These are phyloP conservation scores for Cordyceps cateniannulata DNA, from an alignment of 2,329 filamentous ascomycete genomes.

Conservation along the genomic window DNA sequence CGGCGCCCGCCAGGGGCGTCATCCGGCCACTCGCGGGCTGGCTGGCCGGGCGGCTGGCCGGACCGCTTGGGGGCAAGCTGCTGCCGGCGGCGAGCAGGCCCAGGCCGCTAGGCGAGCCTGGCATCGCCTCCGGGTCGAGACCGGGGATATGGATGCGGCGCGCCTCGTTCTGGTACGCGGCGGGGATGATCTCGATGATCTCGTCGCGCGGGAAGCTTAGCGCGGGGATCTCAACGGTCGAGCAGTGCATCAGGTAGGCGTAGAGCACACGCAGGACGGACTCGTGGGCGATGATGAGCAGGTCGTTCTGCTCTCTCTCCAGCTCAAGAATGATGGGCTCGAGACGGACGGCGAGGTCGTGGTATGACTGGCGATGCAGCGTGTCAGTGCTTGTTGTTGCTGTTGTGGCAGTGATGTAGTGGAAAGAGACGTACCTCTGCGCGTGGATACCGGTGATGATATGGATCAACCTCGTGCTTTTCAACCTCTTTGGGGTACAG, in stretches of 20 bases:
- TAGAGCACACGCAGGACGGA: constrained; percentile 96
- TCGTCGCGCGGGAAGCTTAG: constrained; percentile 93
- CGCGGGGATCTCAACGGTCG: constrained; percentile 86
- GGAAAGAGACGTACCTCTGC: constrained; percentile 62
- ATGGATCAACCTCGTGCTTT: constrained; percentile 91
- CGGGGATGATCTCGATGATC: constrained; percentile 97
- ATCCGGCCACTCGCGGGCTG: constrained; percentile 29
- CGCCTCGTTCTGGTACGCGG: constrained; percentile 93
- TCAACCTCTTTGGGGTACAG: constrained; percentile 85
- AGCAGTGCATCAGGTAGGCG: constrained; percentile 97
- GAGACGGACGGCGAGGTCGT: constrained; percentile 93
- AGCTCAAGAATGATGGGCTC: constrained; percentile 97
- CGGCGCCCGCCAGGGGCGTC: constrained; percentile 44
- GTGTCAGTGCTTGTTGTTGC: constrained; percentile 1
- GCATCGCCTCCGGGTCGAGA: constrained; percentile 59
- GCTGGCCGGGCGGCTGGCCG: constrained; percentile 26
- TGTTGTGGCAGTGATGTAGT: background rate
- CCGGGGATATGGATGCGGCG: constrained; percentile 81
- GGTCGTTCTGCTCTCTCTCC: constrained; percentile 91
- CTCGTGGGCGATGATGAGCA: constrained; percentile 98
- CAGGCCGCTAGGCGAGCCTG: constrained; percentile 74
- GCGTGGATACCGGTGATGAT: constrained; percentile 91
- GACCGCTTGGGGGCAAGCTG: constrained; percentile 17
- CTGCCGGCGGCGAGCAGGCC: constrained; percentile 61
- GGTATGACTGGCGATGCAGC: constrained; percentile 65